Evolutionary conservation across 2,329 filamentous ascomycete species (phyloP).

Genomic region (Sphaerostilbella broomeana): DNA sequence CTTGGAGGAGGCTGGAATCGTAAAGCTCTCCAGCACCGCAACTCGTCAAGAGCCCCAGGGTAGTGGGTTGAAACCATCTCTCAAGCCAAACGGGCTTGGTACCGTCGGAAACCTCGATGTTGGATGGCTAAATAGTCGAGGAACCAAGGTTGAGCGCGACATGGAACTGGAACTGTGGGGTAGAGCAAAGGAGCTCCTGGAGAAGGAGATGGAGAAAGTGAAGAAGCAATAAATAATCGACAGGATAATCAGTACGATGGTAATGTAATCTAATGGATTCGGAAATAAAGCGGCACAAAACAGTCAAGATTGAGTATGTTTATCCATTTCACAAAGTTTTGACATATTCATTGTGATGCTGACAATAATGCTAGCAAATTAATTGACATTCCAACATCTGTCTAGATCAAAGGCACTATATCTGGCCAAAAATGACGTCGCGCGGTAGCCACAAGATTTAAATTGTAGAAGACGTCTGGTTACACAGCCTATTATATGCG

Average conservation of each 20-base stretch:
- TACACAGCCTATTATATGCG: conserved; percentile 15
- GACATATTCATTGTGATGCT: too few species aligned
- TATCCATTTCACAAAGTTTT: too few species aligned
- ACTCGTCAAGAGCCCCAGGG: conserved; percentile 27
- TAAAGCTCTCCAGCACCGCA: conserved; percentile 42
- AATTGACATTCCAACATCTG: too few species aligned
- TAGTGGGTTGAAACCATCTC: conserved; percentile 34
- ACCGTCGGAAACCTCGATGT: conserved; percentile 64
- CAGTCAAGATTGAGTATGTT: too few species aligned
- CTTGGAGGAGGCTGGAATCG: conserved; percentile 73
- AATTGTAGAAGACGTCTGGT: too few species aligned
- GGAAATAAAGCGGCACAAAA: too few species aligned
- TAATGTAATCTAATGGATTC: too few species aligned
- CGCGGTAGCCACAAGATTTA: too few species aligned
- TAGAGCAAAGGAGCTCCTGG: conserved; percentile 32
- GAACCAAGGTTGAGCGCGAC: conserved; percentile 71
- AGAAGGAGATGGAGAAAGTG: conserved; percentile 23
- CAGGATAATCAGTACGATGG: too few species aligned
- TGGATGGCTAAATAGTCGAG: conserved; percentile 82
- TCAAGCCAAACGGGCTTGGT: conserved; percentile 50
- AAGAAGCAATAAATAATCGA: conserved; percentile 10
- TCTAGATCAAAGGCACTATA: too few species aligned
- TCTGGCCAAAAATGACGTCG: too few species aligned
- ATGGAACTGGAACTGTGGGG: conserved; percentile 78
- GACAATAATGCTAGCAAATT: too few species aligned